Base-by-base conservation (phyloP, 805 yeast species). In the Scheffersomyces ergatensis region DNA sequence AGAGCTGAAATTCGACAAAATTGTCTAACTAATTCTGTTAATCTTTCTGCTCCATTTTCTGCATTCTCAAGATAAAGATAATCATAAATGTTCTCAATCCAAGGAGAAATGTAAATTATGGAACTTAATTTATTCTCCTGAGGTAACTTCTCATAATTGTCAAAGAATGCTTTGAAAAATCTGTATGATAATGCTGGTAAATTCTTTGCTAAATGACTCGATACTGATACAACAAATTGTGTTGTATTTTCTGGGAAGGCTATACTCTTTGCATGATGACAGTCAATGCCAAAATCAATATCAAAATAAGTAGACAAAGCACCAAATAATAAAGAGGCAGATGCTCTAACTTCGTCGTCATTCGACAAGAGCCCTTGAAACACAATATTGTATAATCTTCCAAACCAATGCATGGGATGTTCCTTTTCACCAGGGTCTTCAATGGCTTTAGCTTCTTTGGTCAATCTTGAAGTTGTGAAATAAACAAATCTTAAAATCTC, bases 401-500 rank as follows among this genome's bases (percentile, higher is more conserved):
- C 83, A 43, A 85, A 67, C 54, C 80, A 66, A 31, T 54, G 53
- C 39, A 45, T 47, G 37, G n/a, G 53, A 43, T 38, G 50, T n/a
- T 36, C 32, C 38, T 43, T 29, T 42, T 44, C 54, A 18, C 44
- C 41, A 21, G 44, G 44, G 30, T 58, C 62, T 17, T 55, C 55
- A 19, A 48, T 55, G 24, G 50, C 44, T n/a, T 48, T 43, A 26
- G 43, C 35, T 21, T 63, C 65, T 37, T 71, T 73, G 27, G 67
- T 70, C 19, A 68, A 61, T 53, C 78, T 72, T 15, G 80, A 80
- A 40, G 83, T 79, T 0, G 89, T 77, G 50, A 82, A 83, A 49
- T 83, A 82, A 31, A 85, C 58, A 45, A 84, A 76, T 48, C 89
- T 69, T 62, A 85, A 74, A n/a, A 85, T 82, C 50, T 85, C 92